Evolutionary conservation across 1,139 yeast species (phyloP), one percentile per base, ranked within the genome.

Genomic region (Kodamaea ohmeri): DNA sequence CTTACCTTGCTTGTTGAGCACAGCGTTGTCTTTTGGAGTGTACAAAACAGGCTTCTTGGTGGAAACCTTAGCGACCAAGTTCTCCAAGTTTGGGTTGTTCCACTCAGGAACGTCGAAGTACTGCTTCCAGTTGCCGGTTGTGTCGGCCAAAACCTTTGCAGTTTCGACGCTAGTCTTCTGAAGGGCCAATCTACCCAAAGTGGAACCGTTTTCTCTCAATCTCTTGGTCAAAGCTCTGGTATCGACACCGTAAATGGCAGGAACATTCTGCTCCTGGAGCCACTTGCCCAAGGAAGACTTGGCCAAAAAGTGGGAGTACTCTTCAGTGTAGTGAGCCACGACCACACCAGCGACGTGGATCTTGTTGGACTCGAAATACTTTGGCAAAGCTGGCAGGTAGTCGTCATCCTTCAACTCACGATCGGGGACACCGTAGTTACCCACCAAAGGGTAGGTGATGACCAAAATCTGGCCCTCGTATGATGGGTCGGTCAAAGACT

Each of bases 361-460:
- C 56, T 77, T 79, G 62, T 72, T 78, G 43, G 96, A 86, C 70
- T 94, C 99, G 58, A 94, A 92, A 68, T 90, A 86, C 61, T 82
- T 84, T 57, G 98, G 97, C 49, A 94, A 65, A 39, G 78, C 75
- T 35, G 85, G 80, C 42, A 84, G 78, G 46, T 80, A 68, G 41
- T 84, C 94, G 38, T 67, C 71, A 58, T 90, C 97, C 65, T 68
- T 69, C 54, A 79, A 70, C 39, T 78, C 69, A 52, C 95, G 82
- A 62, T 89, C 95, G 46, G 98, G 98, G 40, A 92, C 98, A 79
- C 99, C 99, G 63, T 94, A 94, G 73, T 94, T 94, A 63, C 99
- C 99, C 39, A 92, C 95, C 55, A 94, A 74, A 19, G 99, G 98
- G 63, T 81, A 90, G 42, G 99, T 94, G 64, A 94, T 85, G 46